Conservation (phyloP, 2,329 filamentous ascomycete genomes). For the Cladosporium austrohemisphaericum region DNA sequence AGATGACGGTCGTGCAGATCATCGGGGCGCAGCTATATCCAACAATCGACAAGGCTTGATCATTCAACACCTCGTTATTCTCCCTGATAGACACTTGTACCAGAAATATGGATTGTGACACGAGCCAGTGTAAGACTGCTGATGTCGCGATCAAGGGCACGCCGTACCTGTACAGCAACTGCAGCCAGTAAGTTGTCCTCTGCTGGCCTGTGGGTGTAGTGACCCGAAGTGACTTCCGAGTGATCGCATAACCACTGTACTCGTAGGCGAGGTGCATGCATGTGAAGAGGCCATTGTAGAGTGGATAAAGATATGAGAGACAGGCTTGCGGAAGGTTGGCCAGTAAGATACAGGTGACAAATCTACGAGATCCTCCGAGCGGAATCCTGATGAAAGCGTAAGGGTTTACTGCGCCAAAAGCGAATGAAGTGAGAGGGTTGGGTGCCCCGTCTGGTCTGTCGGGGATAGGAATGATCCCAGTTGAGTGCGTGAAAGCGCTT, state of each 20-base stretch:
- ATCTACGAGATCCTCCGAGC: too few species aligned
- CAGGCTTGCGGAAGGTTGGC: conserved; percentile 49
- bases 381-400: too few species aligned
- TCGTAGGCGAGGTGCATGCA: conserved; percentile 46
- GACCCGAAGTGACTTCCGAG: conserved; percentile 36
- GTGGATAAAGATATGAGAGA: conserved; percentile 45
- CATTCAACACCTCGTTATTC: too few species aligned
- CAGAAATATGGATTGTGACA: conserved; percentile 45
- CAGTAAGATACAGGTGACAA: conserved; percentile 30
- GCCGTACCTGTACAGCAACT: conserved; percentile 37
- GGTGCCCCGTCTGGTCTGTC: too few species aligned
- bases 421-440: too few species aligned
- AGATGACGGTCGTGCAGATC: background rate
- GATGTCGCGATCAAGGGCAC: conserved; percentile 35
- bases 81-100: too few species aligned
- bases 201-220: conserved; percentile 36
- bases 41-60: background rate
- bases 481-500: too few species aligned
- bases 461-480: too few species aligned
- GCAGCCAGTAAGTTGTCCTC: conserved; percentile 40
- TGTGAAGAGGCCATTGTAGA: conserved; percentile 45
- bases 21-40: background rate
- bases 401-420: too few species aligned
- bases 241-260: conserved; percentile 39
- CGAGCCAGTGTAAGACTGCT: conserved; percentile 41